These are phyloP conservation scores for Linum tenue DNA, from an alignment of 345 rosid genomes.

Conservation along the genomic window DNA sequence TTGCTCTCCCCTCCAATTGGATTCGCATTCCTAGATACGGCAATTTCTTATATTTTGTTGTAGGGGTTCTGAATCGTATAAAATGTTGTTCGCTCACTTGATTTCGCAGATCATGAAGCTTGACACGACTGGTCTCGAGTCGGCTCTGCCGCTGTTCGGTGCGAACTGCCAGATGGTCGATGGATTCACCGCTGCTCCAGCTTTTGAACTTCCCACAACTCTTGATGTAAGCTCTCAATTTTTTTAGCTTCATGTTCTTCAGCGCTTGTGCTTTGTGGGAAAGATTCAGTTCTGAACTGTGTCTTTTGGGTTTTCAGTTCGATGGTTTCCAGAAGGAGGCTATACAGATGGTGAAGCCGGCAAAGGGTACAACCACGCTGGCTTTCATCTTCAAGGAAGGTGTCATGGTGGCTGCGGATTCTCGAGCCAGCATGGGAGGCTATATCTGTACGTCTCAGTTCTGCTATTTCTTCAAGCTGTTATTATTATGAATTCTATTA, in stretches of 20 bases:
- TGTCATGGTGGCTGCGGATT: constrained; percentile 98
- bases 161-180: constrained; percentile 28
- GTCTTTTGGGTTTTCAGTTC: constrained; percentile 40
- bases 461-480: neutral
- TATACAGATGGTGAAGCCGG: constrained; percentile 83
- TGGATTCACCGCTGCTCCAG: constrained; percentile 43
- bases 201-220: constrained; percentile 57
- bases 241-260: neutral
- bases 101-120: constrained; percentile 56
- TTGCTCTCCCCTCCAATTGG: no score
- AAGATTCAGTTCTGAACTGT: constrained; percentile 1
- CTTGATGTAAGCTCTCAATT: constrained; percentile 48
- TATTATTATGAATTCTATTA: neutral
- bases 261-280: neutral
- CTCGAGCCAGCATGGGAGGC: constrained; percentile 99
- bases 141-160: constrained; percentile 30
- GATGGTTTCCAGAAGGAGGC: constrained; percentile 88
- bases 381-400: constrained; percentile 95
- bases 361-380: constrained; percentile 92
- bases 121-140: constrained; percentile 73
- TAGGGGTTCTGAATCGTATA: neutral
- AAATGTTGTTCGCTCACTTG: neutral
- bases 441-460: constrained; percentile 61
- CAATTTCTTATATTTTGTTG: neutral
- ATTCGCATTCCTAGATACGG: neutral